Percentiles rank a stretch among this genome's conserved stretches.
These are phyloP conservation scores for Cicer pinnatifidum DNA, from an alignment of 306 rosid genomes.

Conservation along the genomic window DNA sequence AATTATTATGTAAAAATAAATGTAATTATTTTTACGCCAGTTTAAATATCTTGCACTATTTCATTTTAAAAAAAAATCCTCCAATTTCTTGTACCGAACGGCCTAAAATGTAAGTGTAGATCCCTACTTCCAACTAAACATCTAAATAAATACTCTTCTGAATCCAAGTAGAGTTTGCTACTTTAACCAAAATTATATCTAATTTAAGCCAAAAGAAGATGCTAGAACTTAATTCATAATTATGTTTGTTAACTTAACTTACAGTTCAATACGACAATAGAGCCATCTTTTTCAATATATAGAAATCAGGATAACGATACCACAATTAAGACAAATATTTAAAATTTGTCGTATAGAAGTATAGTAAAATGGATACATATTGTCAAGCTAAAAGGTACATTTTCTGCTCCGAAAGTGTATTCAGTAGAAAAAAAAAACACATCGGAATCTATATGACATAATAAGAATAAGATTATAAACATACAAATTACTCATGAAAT, in stretches of 20 bases:
- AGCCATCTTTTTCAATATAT: neutral
- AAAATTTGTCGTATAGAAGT: too few species aligned
- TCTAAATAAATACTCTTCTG: constrained; percentile 6
- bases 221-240: neutral
- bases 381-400: too few species aligned
- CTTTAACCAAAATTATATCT: constrained; percentile 13
- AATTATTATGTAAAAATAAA: too few species aligned
- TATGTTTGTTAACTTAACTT: neutral
- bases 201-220: neutral
- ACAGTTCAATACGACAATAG: neutral
- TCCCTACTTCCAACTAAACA: constrained; percentile 16
- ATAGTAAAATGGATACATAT: too few species aligned
- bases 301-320: neutral
- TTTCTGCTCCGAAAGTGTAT: too few species aligned
- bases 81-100: neutral
- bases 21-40: too few species aligned
- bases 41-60: neutral
- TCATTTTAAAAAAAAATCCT: neutral
- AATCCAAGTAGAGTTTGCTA: neutral
- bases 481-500: too few species aligned
- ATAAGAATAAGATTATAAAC: too few species aligned
- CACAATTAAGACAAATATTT: neutral
- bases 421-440: too few species aligned
- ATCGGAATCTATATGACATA: too few species aligned
- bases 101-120: constrained; percentile 8